A percentile compares a stretch with the other conserved stretches of the same genome.
Evolutionary conservation across 2,329 filamentous ascomycete species (phyloP).

Genomic region (Uncinocarpus reesii): DNA sequence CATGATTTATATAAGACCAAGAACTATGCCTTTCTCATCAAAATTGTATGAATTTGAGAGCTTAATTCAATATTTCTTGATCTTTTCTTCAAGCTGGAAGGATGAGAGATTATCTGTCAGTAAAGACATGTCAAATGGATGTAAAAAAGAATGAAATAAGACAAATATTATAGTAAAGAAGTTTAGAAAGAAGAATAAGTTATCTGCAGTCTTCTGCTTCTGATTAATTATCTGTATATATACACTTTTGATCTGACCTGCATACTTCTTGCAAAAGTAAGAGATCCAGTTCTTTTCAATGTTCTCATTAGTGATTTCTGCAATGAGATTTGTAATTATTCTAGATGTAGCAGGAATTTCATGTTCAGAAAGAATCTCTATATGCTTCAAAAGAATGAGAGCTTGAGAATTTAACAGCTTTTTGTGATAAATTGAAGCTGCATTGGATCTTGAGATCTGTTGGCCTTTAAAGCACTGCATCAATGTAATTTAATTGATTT

Average conservation of each 20-base stretch:
- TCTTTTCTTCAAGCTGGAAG: constrained; percentile 1
- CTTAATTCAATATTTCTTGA: constrained; percentile 9
- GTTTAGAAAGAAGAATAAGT: constrained; percentile 8
- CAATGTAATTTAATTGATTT: too few species aligned
- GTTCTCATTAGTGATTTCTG: not conserved
- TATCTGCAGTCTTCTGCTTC: constrained; percentile 8
- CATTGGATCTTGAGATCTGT: not conserved
- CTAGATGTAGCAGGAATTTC: not conserved
- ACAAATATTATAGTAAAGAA: constrained; percentile 9
- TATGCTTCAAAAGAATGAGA: not conserved
- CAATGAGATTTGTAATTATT: constrained; percentile 3
- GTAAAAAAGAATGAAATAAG: constrained; percentile 1
- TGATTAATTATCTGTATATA: constrained; percentile 9
- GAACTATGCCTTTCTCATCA: constrained; percentile 12
- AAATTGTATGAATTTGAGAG: constrained; percentile 13
- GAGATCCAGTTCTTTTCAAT: constrained; percentile 5
- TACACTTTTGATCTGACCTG: not conserved
- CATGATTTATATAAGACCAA: not conserved
- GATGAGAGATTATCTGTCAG: not conserved
- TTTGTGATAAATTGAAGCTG: not conserved
- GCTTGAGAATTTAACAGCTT: not conserved
- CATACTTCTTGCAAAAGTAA: not conserved
- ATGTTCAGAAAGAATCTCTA: not conserved
- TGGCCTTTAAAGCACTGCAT: not conserved
- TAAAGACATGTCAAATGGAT: not conserved